Base-by-base conservation (phyloP, 768 basidiomycete genomes). In the Agrocybe chaxingu region DNA sequence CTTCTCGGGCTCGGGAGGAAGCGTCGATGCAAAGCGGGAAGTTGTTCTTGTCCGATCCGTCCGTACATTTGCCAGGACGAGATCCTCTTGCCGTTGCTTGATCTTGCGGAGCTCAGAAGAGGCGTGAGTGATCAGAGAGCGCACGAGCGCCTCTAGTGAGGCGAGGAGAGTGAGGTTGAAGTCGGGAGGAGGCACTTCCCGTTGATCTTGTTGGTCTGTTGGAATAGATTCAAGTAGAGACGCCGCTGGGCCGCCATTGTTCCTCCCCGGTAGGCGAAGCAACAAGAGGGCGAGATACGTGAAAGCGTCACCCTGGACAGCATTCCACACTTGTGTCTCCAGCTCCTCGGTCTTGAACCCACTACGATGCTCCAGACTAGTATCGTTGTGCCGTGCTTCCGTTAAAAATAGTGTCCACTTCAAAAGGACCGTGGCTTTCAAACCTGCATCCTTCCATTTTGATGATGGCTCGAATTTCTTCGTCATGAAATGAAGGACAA, bases 401-500 rank as follows among this genome's bases (percentile, higher is more conserved):
- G 90, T 85, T 56, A 92, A 72, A 65, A 92, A 91, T 51, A 95
- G 74, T 0, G 92, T 87, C 91, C 92, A 95, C 61, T 91, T 90
- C 35, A 97, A 75, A n/a, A 87, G 67, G 4, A 94, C 61, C 1
- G 79, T 75, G 0, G 90, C 85, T 60, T 86, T 89, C 11, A 96
- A 67, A 1, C 83, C 82, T 1, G 75, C 68, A 13, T 87, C 84
- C 47, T 77, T 85, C 90, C 91, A 93, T 11, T 75, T 67, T 2
- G 78, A 68, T 2, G 74, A 57, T 7, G 77, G 61, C 10, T 75
- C 70, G 6, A 89, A 67, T 52, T 80, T 80, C 48, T 70, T 79
- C 13, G 73, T 80, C 85, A 90, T 84, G 51, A 73, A 82, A 0
- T 73, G 55, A 41, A 87, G 72, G 29, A 79, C 69, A 4, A 67